Conservation (phyloP, 176 grass and related monocot genomes). For the Avena atlantica region DNA sequence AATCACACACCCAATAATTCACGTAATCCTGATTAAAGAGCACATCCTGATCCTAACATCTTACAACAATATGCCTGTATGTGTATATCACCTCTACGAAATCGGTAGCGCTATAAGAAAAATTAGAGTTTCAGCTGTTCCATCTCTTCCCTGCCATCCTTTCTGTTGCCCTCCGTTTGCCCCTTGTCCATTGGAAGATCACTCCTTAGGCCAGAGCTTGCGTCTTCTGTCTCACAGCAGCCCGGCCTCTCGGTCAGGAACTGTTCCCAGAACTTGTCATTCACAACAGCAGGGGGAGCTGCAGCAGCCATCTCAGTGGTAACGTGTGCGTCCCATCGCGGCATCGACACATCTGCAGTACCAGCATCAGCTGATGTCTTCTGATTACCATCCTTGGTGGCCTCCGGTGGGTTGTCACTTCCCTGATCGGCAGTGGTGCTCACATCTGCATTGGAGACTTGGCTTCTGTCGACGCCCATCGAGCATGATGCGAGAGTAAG, state of each 20-base stretch:
- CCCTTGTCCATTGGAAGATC: conserved; percentile 48
- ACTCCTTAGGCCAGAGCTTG: conserved; percentile 56
- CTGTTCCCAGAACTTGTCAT: conserved; percentile 98
- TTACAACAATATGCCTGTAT: neutral
- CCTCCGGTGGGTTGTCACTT: neutral
- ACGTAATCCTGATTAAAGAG: neutral
- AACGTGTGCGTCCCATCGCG: conserved; percentile 12
- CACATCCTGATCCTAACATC: conserved; percentile 23
- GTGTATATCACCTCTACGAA: neutral
- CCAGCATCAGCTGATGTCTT: conserved; percentile 3
- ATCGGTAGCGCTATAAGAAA: neutral
- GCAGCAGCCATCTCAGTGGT: conserved; percentile 42
- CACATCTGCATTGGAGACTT: conserved; percentile 41
- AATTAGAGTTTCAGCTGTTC: conserved; percentile 65
- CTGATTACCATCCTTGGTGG: conserved; percentile 40
- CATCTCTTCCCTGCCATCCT: conserved; percentile 44
- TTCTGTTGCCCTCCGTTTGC: conserved; percentile 26
- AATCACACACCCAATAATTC: neutral
- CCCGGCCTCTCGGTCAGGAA: conserved; percentile 88
- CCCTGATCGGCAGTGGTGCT: conserved; percentile 30
- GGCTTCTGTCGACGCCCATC: conserved; percentile 48
- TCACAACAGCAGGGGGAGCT: conserved; percentile 56
- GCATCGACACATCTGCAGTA: conserved; percentile 7
- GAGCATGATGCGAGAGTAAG: conserved; percentile 77
- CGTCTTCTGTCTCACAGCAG: conserved; percentile 65